Evolutionary conservation across 2,329 filamentous ascomycete genomes (phyloP).

Genomic region (Colletotrichum australisinense): DNA sequence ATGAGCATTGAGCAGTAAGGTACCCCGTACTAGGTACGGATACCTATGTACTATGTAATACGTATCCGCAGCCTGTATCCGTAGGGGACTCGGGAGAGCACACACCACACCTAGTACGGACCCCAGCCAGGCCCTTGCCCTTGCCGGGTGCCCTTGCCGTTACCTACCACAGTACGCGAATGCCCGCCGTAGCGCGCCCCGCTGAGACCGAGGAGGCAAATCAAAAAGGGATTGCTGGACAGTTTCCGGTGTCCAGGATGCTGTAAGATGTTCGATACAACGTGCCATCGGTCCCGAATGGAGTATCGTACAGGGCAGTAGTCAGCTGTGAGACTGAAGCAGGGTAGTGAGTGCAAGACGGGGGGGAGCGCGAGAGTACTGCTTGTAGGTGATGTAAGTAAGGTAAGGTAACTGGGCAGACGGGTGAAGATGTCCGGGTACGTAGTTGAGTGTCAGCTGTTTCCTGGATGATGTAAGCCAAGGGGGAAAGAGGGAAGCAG

Average conservation of each 20-base stretch:
- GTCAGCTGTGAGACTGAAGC: background rate
- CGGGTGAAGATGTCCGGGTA: too few species aligned
- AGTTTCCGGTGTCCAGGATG: background rate
- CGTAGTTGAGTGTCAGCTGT: too few species aligned
- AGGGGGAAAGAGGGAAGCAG: too few species aligned
- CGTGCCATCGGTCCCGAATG: background rate
- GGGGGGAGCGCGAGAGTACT: background rate
- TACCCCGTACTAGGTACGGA: too few species aligned
- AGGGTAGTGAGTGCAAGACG: background rate
- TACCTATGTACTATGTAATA: too few species aligned
- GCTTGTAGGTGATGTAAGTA: too few species aligned
- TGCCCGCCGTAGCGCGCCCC: background rate
- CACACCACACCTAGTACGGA: background rate
- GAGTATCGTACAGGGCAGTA: background rate
- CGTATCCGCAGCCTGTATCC: background rate
- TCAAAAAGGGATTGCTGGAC: background rate
- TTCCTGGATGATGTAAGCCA: too few species aligned
- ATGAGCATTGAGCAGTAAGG: too few species aligned
- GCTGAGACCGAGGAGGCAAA: constrained; percentile 11
- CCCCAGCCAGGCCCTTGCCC: background rate
- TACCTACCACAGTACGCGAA: background rate
- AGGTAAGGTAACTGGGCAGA: too few species aligned
- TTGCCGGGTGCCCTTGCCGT: background rate
- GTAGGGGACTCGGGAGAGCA: background rate
- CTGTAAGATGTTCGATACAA: background rate